phyloP scores from a whole-genome alignment of 768 basidiomycete genomes.

The Rickenella mellea region DNA sequence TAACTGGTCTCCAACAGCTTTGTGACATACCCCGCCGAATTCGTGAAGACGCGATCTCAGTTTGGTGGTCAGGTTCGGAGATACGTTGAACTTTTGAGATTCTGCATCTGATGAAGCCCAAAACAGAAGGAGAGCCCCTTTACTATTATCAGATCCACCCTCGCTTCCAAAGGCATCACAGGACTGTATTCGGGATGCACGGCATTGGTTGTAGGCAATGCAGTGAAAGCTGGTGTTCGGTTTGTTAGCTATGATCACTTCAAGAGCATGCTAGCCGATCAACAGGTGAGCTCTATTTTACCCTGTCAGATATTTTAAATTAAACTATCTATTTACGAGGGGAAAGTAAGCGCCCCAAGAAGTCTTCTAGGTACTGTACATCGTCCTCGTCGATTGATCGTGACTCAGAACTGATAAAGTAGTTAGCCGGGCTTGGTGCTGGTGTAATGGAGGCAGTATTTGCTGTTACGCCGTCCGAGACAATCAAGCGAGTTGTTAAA shows the following conservation, averaged over 20 bases:
- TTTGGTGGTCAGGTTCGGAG: constrained; percentile 65
- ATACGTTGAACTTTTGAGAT: neutral
- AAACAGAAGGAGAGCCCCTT: constrained; percentile 58
- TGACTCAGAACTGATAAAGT: neutral
- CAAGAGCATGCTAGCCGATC: constrained; percentile 74
- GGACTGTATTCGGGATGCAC: constrained; percentile 93
- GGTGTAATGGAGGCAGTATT: constrained; percentile 89
- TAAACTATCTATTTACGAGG: constrained; percentile 35
- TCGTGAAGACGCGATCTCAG: constrained; percentile 89
- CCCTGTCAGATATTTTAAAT: neutral
- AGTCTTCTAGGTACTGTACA: constrained; percentile 66
- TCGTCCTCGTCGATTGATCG: neutral
- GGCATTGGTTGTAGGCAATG: constrained; percentile 86
- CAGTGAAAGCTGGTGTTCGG: constrained; percentile 89
- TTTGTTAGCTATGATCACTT: constrained; percentile 94
- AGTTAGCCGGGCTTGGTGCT: constrained; percentile 67
- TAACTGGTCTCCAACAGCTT: constrained; percentile 44
- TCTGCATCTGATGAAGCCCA: neutral
- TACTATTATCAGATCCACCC: constrained; percentile 63
- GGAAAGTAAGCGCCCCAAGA: constrained; percentile 80
- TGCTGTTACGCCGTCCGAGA: constrained; percentile 95
- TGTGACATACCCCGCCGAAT: constrained; percentile 85
- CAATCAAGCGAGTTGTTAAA: constrained; percentile 72
- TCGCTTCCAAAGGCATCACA: constrained; percentile 61
- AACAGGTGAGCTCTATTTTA: constrained; percentile 45